Conservation (phyloP, 352 stramenopile species). For the Pythium utonaiense region DNA sequence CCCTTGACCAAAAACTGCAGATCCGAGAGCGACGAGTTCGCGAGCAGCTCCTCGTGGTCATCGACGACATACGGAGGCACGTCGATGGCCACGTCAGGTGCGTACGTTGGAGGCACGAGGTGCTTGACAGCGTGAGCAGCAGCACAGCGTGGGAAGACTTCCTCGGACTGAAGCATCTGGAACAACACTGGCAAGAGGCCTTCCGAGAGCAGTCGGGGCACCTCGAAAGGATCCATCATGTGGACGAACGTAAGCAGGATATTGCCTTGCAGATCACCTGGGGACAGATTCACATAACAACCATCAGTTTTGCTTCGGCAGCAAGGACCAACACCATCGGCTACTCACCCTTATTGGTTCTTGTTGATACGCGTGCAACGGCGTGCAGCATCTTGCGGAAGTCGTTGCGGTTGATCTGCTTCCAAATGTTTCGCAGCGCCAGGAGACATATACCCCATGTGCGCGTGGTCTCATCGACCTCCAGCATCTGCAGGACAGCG, state of each 20-base stretch:
- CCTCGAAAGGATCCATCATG: slow-evolving; percentile 83
- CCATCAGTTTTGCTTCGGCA: neutral
- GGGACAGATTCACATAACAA: neutral
- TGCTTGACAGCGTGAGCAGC: slow-evolving; percentile 86
- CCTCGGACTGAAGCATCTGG: slow-evolving; percentile 72
- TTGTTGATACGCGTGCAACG: slow-evolving; percentile 69
- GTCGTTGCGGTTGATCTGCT: slow-evolving; percentile 82
- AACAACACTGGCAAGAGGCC: slow-evolving; percentile 76
- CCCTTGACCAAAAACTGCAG: slow-evolving; percentile 86
- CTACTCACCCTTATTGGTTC: slow-evolving; percentile 65
- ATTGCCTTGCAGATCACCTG: slow-evolving; percentile 77
- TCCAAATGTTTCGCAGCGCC: slow-evolving; percentile 85
- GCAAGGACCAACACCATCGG: neutral
- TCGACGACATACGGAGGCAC: slow-evolving; percentile 82
- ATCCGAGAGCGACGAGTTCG: slow-evolving; percentile 80
- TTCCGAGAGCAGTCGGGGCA: slow-evolving; percentile 68
- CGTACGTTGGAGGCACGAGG: slow-evolving; percentile 64
- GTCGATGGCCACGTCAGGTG: slow-evolving; percentile 73
- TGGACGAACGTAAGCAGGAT: slow-evolving; percentile 87
- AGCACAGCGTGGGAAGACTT: slow-evolving; percentile 73
- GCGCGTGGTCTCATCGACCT: slow-evolving; percentile 71
- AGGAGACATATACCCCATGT: slow-evolving; percentile 82
- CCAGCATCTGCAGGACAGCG: slow-evolving; percentile 85
- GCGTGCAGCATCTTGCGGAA: slow-evolving; percentile 85
- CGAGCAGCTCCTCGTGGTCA: slow-evolving; percentile 84